A percentile compares a stretch with the other conserved stretches of the same genome.
Evolutionary conservation across 805 yeast genomes (phyloP).

Genomic region (Candida peoriensis): DNA sequence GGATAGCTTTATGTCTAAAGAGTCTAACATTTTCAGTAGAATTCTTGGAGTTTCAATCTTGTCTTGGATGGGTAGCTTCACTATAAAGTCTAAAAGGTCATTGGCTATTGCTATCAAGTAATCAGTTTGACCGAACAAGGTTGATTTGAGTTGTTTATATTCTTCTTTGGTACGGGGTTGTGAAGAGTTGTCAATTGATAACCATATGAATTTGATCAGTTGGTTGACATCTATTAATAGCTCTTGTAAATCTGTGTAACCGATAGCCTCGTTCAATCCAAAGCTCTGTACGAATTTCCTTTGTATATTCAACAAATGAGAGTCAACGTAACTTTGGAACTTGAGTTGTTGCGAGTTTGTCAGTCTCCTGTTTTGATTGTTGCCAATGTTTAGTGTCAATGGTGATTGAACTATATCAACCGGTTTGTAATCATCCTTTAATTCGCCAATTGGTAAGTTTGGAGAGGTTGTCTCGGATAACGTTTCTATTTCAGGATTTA

Average conservation of each 20-base stretch:
- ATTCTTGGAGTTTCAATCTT: slow-evolving; percentile 26
- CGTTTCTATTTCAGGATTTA: slow-evolving; percentile 20
- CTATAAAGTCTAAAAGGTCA: slow-evolving; percentile 58
- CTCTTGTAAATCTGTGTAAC: slow-evolving; percentile 26
- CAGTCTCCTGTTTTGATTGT: slow-evolving; percentile 24
- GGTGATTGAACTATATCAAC: slow-evolving; percentile 8
- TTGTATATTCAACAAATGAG: slow-evolving; percentile 46
- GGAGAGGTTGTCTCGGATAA: background rate
- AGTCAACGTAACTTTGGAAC: slow-evolving; percentile 51
- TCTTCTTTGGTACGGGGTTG: slow-evolving; percentile 9
- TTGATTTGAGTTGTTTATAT: slow-evolving; percentile 15
- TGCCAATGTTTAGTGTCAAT: slow-evolving; percentile 3
- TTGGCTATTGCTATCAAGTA: slow-evolving; percentile 61
- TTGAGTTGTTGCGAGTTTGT: slow-evolving; percentile 50
- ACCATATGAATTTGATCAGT: slow-evolving; percentile 57
- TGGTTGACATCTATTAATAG: slow-evolving; percentile 41
- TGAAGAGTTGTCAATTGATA: slow-evolving; percentile 41
- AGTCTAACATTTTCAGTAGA: slow-evolving; percentile 33
- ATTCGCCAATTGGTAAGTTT: slow-evolving; percentile 5
- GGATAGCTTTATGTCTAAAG: slow-evolving; percentile 37
- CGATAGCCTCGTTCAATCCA: slow-evolving; percentile 27
- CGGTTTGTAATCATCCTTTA: slow-evolving; percentile 13
- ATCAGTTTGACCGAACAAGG: slow-evolving; percentile 54
- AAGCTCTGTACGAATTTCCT: slow-evolving; percentile 45
- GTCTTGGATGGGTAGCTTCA: slow-evolving; percentile 31